Evolutionary conservation across 2,329 filamentous ascomycete genomes (phyloP).

Genomic region (Endocalyx cinctus): DNA sequence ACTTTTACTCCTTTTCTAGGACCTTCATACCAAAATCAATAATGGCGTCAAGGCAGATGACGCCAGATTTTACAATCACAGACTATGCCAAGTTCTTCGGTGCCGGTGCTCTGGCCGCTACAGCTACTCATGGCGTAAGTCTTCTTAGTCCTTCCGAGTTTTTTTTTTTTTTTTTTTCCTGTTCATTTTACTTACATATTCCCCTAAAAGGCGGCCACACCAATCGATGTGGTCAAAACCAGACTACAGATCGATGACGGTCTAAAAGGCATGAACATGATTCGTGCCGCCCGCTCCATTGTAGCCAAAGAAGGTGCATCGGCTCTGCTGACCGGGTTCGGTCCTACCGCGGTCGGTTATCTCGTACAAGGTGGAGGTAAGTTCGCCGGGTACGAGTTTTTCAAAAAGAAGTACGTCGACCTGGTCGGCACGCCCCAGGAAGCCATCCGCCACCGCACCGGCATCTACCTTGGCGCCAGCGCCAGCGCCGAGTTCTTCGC

Average conservation of each 20-base stretch:
- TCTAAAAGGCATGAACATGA: constrained; percentile 79
- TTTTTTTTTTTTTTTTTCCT: background rate
- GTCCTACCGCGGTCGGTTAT: constrained; percentile 81
- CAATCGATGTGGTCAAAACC: constrained; percentile 75
- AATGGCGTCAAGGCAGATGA: constrained; percentile 12
- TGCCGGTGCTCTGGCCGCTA: constrained; percentile 48
- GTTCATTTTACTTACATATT: background rate
- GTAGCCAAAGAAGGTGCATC: constrained; percentile 73
- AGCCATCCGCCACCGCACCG: constrained; percentile 41
- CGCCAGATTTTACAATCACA: constrained; percentile 33
- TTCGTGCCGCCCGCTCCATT: constrained; percentile 74
- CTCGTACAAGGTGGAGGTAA: constrained; percentile 87
- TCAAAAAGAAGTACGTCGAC: constrained; percentile 84
- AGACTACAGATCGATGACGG: constrained; percentile 84
- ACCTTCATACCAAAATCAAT: too few relatives aligned
- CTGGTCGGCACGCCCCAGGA: constrained; percentile 50
- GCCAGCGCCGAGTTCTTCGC: constrained; percentile 68
- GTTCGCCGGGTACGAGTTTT: constrained; percentile 90
- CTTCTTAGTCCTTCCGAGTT: background rate
- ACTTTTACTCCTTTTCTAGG: too few relatives aligned
- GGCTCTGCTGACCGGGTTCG: constrained; percentile 77
- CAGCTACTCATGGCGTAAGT: constrained; percentile 46
- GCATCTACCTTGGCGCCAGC: constrained; percentile 68
- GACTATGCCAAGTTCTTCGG: constrained; percentile 52
- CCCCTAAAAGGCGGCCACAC: constrained; percentile 40